Evolutionary conservation across 2,329 filamentous ascomycete genomes (phyloP).

Genomic region (Hirsutella thompsonii): DNA sequence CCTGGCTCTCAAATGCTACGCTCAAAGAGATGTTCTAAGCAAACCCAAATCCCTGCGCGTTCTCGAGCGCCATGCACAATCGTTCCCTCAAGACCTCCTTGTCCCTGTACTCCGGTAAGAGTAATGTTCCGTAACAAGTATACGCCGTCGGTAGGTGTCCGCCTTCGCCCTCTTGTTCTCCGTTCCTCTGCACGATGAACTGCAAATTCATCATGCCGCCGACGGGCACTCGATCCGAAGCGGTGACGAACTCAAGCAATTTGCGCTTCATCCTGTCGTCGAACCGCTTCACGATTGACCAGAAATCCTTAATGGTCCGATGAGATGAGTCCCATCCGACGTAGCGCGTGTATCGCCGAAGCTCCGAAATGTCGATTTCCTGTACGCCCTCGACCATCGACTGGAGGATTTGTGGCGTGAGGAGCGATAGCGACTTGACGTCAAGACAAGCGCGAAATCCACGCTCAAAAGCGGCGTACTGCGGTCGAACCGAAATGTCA

Average conservation of each 20-base stretch:
- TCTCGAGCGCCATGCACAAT: slow-evolving; percentile 74
- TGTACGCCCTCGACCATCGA: slow-evolving; percentile 72
- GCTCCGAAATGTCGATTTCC: slow-evolving; percentile 62
- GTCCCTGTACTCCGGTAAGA: slow-evolving; percentile 71
- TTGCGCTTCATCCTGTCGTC: slow-evolving; percentile 57
- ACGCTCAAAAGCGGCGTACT: slow-evolving; percentile 66
- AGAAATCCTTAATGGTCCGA: slow-evolving; percentile 65
- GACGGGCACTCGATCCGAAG: slow-evolving; percentile 79
- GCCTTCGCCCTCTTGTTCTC: slow-evolving; percentile 40
- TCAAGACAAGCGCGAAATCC: slow-evolving; percentile 71
- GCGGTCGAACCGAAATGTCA: slow-evolving; percentile 60
- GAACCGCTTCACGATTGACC: slow-evolving; percentile 62
- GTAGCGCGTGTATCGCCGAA: slow-evolving; percentile 62
- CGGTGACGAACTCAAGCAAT: slow-evolving; percentile 88
- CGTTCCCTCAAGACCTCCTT: slow-evolving; percentile 60
- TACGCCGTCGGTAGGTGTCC: slow-evolving; percentile 69
- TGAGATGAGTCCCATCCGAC: slow-evolving; percentile 66
- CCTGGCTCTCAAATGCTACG: background rate
- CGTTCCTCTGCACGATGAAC: slow-evolving; percentile 73
- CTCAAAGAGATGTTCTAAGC: slow-evolving; percentile 35
- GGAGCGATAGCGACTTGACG: slow-evolving; percentile 55
- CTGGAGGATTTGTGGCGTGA: slow-evolving; percentile 59
- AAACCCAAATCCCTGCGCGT: slow-evolving; percentile 81
- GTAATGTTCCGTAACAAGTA: slow-evolving; percentile 83
- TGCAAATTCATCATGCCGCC: slow-evolving; percentile 71